Conservation (phyloP, 768 basidiomycete genomes). For the Saitozyma podzolica region DNA sequence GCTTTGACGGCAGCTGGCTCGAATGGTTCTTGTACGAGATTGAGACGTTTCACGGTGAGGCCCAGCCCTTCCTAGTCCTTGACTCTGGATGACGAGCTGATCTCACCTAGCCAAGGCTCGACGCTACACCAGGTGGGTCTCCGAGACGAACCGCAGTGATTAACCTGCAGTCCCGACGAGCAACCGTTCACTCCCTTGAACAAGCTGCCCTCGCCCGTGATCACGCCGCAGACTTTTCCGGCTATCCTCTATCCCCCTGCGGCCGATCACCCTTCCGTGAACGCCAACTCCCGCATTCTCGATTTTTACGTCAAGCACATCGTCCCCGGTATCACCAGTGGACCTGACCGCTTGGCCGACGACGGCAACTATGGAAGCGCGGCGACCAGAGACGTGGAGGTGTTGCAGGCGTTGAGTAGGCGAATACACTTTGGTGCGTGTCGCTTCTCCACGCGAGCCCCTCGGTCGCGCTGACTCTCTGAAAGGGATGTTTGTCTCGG, state of each 20-base stretch:
- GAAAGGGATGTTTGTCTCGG: conserved; percentile 96
- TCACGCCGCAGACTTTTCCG: conserved; percentile 72
- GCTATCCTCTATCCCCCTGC: conserved; percentile 60
- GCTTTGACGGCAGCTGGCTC: conserved; percentile 85
- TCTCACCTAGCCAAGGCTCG: conserved; percentile 76
- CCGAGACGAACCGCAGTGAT: not conserved
- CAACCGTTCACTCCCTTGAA: conserved; percentile 78
- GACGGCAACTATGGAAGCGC: conserved; percentile 98
- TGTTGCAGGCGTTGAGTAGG: conserved; percentile 96
- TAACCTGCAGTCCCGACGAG: conserved; percentile 79
- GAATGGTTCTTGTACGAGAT: conserved; percentile 97
- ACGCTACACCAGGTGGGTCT: conserved; percentile 79
- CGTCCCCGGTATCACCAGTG: conserved; percentile 77
- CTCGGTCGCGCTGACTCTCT: not conserved
- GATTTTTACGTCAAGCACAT: conserved; percentile 85
- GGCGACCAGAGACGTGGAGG: conserved; percentile 90
- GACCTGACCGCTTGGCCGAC: conserved; percentile 51
- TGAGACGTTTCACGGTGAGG: conserved; percentile 89
- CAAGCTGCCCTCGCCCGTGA: conserved; percentile 76
- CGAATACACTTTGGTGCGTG: conserved; percentile 91
- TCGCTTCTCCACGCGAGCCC: not conserved
- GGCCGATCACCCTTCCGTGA: conserved; percentile 60
- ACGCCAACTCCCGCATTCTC: conserved; percentile 82
- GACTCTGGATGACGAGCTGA: conserved; percentile 4
- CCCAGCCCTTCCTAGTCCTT: not conserved